Conservation (phyloP, 2,329 filamentous ascomycete genomes). For the Xylariales sp. region DNA sequence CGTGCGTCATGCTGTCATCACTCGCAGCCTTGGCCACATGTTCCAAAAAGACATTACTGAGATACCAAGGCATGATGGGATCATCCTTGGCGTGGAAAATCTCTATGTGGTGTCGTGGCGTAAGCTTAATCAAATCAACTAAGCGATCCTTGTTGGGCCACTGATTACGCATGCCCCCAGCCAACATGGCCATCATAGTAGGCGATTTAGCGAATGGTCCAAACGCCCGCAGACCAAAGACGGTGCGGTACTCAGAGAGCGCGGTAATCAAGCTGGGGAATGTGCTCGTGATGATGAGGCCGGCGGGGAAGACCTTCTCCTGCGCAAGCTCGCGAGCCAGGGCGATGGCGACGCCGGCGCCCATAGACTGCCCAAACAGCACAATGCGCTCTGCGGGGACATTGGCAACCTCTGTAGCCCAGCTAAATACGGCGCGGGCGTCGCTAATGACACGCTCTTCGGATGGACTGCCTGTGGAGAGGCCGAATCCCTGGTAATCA, state of each 20-base stretch:
- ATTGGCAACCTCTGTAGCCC: neutral
- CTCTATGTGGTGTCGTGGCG: neutral
- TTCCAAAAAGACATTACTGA: neutral
- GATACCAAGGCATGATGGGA: neutral
- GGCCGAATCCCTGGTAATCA: conserved; percentile 1
- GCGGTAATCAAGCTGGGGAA: neutral
- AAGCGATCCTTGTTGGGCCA: conserved; percentile 1
- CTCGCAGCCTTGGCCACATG: neutral
- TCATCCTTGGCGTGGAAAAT: conserved; percentile 2
- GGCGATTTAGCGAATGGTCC: neutral
- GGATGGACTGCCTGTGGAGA: neutral
- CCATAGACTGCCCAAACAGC: conserved; percentile 3
- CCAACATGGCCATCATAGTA: neutral
- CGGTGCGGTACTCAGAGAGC: neutral
- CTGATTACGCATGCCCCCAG: neutral
- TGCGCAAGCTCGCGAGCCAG: neutral
- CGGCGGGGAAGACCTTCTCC: neutral
- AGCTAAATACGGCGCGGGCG: neutral
- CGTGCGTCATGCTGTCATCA: neutral
- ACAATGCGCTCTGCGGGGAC: conserved; percentile 3
- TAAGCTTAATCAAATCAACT: neutral
- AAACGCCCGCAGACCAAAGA: neutral
- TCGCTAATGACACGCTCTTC: neutral
- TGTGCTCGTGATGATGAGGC: neutral
- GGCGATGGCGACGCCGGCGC: neutral